Evolutionary conservation across 108 stramenopile genomes (phyloP), one percentile per base, ranked within the genome.

Genomic region (Cyclotella kingstonii): DNA sequence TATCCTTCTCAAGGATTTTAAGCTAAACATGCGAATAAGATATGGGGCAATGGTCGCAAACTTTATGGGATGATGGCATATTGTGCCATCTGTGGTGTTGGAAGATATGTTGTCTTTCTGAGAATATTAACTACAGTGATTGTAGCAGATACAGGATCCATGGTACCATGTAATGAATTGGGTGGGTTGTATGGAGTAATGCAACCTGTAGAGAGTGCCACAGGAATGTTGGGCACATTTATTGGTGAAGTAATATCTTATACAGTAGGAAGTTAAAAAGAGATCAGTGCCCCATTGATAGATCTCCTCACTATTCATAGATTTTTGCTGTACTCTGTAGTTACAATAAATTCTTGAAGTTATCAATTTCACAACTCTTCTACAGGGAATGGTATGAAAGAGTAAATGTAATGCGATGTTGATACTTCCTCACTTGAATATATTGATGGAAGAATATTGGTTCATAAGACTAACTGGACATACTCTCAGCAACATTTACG

Each of bases 1-100:
- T 95, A 86, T 75, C 89, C 94, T 36, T 80, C 85, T 4, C 94
- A 95, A 71, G 90, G 93, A 18, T 77, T 88, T 29, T 27, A 87
- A 1, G 85, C 94, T 41, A 90, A 89, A 59, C 58, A 60, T 5
- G 29, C 84, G 7, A 63, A 89, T 2, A 54, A 76, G 31, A 26
- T 49, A 2, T 70, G 78, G 47, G 86, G 80, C 21, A 27, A 28
- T 7, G 52, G 70, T 3, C 72, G 77, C n/a, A 81, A 84, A 41
- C 62, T 55, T 17, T 63, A 63, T 31, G 40, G 90, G 6, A 64
- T 95, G 39, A 57, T 82, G 59, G 15, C 51, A 10, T 92, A 85
- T 39, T 77, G 73, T 27, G 54, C 76, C 1, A 12, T 69, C 3
- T 50, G 91, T 2, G 82, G 81, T 29, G 57, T 58, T 8, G 89